Percentiles rank a stretch among this genome's conserved stretches.
phyloP scores from a whole-genome alignment of 2,329 filamentous ascomycete species.

The Alternaria incomplexa region DNA sequence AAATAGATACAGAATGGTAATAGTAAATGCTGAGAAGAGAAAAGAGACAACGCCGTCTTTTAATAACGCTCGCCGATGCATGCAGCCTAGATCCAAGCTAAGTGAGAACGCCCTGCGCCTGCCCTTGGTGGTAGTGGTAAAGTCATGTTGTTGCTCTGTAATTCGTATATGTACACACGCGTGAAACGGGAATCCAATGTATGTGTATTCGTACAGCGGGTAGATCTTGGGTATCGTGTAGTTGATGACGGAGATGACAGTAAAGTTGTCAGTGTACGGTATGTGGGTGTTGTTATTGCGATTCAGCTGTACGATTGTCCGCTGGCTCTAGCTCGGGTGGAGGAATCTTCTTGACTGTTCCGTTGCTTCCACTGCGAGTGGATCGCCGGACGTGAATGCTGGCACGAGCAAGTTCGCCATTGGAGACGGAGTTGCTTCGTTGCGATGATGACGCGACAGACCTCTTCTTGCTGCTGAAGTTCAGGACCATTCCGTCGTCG shows the following conservation, averaged over 20 bases:
- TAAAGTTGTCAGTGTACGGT: conserved; percentile 16
- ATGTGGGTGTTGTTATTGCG: conserved; percentile 10
- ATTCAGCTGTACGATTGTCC: conserved; percentile 5
- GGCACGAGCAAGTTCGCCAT: conserved; percentile 44
- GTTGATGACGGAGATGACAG: conserved; percentile 17
- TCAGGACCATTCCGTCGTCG: conserved; percentile 49
- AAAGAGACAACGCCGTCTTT: conserved; percentile 15
- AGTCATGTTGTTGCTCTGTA: conserved; percentile 8
- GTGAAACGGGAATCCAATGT: conserved; percentile 15
- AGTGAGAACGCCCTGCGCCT: conserved; percentile 16
- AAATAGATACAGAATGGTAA: conserved; percentile 5
- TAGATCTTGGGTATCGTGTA: conserved; percentile 18
- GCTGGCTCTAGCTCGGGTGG: conserved; percentile 26
- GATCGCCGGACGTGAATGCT: conserved; percentile 46
- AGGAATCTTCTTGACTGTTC: conserved; percentile 57
- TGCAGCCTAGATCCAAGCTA: conserved; percentile 12
- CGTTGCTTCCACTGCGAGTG: conserved; percentile 56
- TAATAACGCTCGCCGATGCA: conserved; percentile 14
- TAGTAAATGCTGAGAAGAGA: neutral
- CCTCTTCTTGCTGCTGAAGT: conserved; percentile 45
- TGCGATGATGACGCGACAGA: conserved; percentile 25
- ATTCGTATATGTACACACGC: conserved; percentile 23
- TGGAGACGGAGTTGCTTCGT: conserved; percentile 48
- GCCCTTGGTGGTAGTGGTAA: conserved; percentile 3
- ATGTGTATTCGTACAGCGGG: conserved; percentile 27